Evolutionary conservation across 2,329 filamentous ascomycete genomes (phyloP).

Genomic region (Cryphonectria parasitica): DNA sequence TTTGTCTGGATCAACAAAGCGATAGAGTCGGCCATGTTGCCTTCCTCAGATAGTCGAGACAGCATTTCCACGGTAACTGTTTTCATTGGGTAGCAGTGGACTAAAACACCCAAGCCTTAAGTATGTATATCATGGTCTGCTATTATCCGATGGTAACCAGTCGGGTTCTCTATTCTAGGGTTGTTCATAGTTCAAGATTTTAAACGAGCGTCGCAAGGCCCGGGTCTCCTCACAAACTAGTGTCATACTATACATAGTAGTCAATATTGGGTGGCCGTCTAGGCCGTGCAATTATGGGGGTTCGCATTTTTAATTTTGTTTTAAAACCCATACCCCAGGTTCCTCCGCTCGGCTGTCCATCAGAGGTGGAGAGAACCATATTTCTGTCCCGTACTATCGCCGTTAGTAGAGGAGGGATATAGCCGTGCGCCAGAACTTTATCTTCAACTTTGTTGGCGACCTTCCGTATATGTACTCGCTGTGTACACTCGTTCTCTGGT

Average conservation of each 20-base stretch:
- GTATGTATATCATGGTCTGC: neutral
- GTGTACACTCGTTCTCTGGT: neutral
- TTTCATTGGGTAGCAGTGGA: neutral
- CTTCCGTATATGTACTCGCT: neutral
- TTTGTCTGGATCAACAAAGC: neutral
- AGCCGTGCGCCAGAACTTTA: neutral
- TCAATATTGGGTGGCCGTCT: neutral
- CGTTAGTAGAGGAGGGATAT: neutral
- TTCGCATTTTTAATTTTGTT: neutral
- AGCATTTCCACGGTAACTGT: neutral
- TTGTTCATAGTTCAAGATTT: too few species aligned
- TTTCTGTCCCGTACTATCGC: neutral
- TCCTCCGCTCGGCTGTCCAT: neutral
- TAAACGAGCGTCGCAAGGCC: too few species aligned
- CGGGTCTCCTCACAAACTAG: neutral
- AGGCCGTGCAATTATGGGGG: neutral
- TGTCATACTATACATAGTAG: neutral
- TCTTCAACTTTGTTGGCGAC: neutral
- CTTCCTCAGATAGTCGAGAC: neutral
- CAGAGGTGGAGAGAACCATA: neutral
- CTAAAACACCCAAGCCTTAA: neutral
- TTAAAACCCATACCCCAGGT: too few species aligned
- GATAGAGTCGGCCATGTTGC: neutral
- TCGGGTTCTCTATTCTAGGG: too few species aligned
- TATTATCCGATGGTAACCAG: neutral